Base-by-base conservation (phyloP, 148 eudicot species). In the Chenopodium formosanum region DNA sequence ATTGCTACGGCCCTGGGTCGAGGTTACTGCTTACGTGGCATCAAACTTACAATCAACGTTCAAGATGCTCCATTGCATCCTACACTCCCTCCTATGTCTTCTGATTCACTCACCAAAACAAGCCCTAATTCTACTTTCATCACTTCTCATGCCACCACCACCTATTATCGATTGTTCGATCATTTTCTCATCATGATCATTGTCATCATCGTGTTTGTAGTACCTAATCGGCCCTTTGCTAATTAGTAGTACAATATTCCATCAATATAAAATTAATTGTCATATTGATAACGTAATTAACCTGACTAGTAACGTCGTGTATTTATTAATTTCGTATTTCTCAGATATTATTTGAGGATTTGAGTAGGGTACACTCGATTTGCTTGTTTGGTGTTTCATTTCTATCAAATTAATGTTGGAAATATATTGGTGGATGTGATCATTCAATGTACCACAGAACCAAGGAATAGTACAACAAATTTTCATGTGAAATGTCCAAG, bases 21-120 rank as follows among this genome's bases (percentile, higher is more conserved):
- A 17, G 92, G 92, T n/a, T 87, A 65, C 77, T 90, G 92, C 83
- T 60, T 12, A 25, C 80, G 76, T 19, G 92, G 92, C 11, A 81
- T 88, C 82, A 90, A 87, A 65, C 81, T 88, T 12, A 84, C 89
- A 0, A 78, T 88, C 70, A 60, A 73, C 37, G 91, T 87, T 19
- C 23, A 31, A 6, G 58, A 72, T 47, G 47, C 77, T n/a, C 83
- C 84, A 17, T 79, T 76, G 6, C 79, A 76, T 37, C 48, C 47
- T 4, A 9, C 72, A 56, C 58, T 29, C 69, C 76, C 40, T 5
- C 12, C 23, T 29, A 40, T 7, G 0, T 40, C 44, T 40, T 40
- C 44, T 40, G n/a, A 67, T n/a, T 60, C 56, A 6, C 10, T 40
- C 12, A 1, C 47, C 9, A 77, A 40, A n/a, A 27, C 46, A 62